phyloP scores from a whole-genome alignment of 169 alveolate species.

The Cryptosporidium baileyi region DNA sequence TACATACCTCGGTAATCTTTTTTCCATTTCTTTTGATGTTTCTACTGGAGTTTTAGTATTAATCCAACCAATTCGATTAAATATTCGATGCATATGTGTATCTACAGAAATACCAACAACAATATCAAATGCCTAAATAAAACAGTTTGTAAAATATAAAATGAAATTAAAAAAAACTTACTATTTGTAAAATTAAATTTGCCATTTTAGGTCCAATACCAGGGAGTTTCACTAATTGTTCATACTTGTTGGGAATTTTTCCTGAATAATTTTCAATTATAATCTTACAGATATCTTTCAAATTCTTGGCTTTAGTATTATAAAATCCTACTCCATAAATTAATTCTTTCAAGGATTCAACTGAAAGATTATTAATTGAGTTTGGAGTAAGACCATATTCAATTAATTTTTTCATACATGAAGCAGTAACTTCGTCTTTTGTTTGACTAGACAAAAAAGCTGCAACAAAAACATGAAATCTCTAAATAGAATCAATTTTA shows the following conservation, averaged over 20 bases:
- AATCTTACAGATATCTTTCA: slow-evolving; percentile 85
- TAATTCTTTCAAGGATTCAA: slow-evolving; percentile 82
- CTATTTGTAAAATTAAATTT: slow-evolving; percentile 86
- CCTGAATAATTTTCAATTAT: slow-evolving; percentile 85
- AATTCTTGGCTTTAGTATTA: slow-evolving; percentile 89
- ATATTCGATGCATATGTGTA: slow-evolving; percentile 90
- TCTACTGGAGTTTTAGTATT: slow-evolving; percentile 90
- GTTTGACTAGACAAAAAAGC: slow-evolving; percentile 87
- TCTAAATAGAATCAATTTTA: slow-evolving; percentile 20
- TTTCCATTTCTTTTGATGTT: slow-evolving; percentile 88
- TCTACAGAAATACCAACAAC: slow-evolving; percentile 92
- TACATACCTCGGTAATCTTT: slow-evolving; percentile 81
- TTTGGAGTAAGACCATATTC: slow-evolving; percentile 80
- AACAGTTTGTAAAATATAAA: neutral
- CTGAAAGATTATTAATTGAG: slow-evolving; percentile 75
- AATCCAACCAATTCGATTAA: slow-evolving; percentile 92
- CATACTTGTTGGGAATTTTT: slow-evolving; percentile 87
- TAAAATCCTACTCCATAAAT: slow-evolving; percentile 92
- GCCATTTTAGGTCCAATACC: slow-evolving; percentile 97
- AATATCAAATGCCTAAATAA: slow-evolving; percentile 76
- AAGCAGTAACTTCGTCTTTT: slow-evolving; percentile 83
- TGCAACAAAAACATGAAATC: slow-evolving; percentile 83
- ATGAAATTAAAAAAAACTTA: slow-evolving; percentile 67
- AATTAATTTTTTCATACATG: slow-evolving; percentile 80
- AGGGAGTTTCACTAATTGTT: slow-evolving; percentile 86